phyloP scores from a whole-genome alignment of 1,284 basidiomycete genomes.

The Microbotryum intermedium region DNA sequence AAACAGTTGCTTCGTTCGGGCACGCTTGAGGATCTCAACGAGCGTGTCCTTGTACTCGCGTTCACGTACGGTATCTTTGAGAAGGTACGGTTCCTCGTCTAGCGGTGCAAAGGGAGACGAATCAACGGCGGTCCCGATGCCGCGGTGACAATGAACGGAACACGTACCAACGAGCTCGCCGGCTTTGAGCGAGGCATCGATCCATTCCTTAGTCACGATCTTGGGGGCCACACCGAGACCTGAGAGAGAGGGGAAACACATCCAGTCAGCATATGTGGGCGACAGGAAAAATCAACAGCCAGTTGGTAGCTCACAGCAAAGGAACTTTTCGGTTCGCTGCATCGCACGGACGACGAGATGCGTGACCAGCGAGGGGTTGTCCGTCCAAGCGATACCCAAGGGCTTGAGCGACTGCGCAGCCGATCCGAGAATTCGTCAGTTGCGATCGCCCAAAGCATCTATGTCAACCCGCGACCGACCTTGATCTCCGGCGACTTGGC shows the following conservation, averaged over 20 bases:
- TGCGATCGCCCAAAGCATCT: background rate
- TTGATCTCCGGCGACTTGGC: slow-evolving; percentile 16
- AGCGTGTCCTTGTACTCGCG: slow-evolving; percentile 57
- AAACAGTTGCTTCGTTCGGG: slow-evolving; percentile 52
- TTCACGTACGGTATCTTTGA: slow-evolving; percentile 56
- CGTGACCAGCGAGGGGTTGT: slow-evolving; percentile 58
- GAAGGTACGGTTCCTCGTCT: slow-evolving; percentile 56
- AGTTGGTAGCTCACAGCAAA: slow-evolving; percentile 48
- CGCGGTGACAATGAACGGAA: slow-evolving; percentile 16
- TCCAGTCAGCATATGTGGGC: no score
- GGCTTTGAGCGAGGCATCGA: slow-evolving; percentile 50
- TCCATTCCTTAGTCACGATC: slow-evolving; percentile 60
- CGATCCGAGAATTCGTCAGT: background rate
- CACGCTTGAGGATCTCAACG: slow-evolving; percentile 50
- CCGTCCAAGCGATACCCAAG: slow-evolving; percentile 56
- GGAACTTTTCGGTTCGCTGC: slow-evolving; percentile 71
- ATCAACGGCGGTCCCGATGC: background rate
- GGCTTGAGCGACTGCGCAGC: slow-evolving; percentile 49
- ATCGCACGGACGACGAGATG: slow-evolving; percentile 60
- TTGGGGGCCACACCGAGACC: slow-evolving; percentile 50
- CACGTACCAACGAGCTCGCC: slow-evolving; percentile 56
- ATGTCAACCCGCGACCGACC: slow-evolving; percentile 6
- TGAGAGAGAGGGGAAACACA: background rate
- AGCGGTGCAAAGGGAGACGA: background rate
- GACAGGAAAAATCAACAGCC: background rate